Evolutionary conservation across 2,329 filamentous ascomycete genomes (phyloP).

Genomic region (Dactylellina drechsleri): DNA sequence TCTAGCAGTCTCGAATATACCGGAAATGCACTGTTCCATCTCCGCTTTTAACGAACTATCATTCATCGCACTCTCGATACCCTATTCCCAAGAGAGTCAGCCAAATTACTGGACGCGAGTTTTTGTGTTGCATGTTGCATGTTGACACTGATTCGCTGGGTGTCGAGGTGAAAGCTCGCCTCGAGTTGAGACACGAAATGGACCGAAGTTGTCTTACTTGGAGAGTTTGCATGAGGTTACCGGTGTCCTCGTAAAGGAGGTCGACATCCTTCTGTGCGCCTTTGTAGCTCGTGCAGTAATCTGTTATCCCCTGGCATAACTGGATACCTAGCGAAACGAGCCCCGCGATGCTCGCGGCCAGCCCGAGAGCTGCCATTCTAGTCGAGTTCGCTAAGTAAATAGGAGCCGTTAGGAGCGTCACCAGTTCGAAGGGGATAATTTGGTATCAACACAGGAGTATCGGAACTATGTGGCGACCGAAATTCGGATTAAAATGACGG

Average conservation of each 20-base stretch:
- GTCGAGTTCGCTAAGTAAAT: not conserved
- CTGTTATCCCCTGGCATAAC: constrained; percentile 1
- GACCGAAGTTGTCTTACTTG: not conserved
- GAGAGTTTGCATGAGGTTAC: constrained; percentile 5
- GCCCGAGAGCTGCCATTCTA: constrained; percentile 4
- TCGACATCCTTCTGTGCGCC: constrained; percentile 13
- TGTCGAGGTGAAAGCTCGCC: not conserved
- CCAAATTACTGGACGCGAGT: not conserved
- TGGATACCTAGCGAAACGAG: not conserved
- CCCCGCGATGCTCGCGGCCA: constrained; percentile 8
- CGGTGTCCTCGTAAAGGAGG: constrained; percentile 9
- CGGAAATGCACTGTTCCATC: constrained; percentile 6
- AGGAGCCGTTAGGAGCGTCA: too few relatives aligned
- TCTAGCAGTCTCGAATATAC: not conserved
- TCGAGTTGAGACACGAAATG: too few relatives aligned
- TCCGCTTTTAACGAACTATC: not conserved
- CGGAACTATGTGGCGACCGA: too few relatives aligned
- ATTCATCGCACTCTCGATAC: constrained; percentile 1
- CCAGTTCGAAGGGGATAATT: too few relatives aligned
- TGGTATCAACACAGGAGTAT: too few relatives aligned
- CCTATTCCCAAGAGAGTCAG: not conserved
- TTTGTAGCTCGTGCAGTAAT: constrained; percentile 7
- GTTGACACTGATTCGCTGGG: not conserved
- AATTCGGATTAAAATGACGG: too few relatives aligned
- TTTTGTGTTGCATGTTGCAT: not conserved